Base-by-base conservation (phyloP, 805 yeast species). In the Trichomonascus vanleenenianus region DNA sequence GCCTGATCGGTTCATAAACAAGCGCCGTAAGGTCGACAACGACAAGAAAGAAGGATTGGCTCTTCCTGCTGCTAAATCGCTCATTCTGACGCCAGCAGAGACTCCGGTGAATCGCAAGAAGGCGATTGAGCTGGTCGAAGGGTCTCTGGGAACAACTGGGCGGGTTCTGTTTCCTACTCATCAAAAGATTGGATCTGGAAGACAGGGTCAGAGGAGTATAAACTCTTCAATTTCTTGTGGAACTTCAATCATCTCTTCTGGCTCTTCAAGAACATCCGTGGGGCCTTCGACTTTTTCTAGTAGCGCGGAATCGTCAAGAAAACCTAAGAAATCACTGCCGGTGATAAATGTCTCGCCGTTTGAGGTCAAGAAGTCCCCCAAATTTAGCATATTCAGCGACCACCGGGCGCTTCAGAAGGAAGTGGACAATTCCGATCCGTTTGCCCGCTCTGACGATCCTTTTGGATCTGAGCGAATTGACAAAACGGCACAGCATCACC, bases 151-250 rank as follows among this genome's bases (percentile, higher is more conserved):
- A 3, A 36, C 44, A 8, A 45, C 50, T 9, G 49, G 48, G 11
- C 49, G 61, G 27, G 48, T 53, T 2, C 42, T 58, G 34, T 54
- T 54, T 38, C 59, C 60, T 8, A 41, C 51, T 2, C 40, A 46
- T 9, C 50, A 59, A 4, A 43, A 39, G 19, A 42, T 45, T 18
- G 62, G 40, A 8, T 34, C 38, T n/a, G 38, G 38, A 34, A n/a
- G 38, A 16, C 12, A 8, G 12, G 38, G 20, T 5, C 16, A 34
- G 12, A 7, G 16, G 20, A n/a, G 16, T 9, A 32, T 32, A 6
- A 9, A 6, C 6, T 5, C 35, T 6, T 32, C 35, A 32, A 6
- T 10, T 4, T n/a, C 35, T 10, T n/a, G n/a, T n/a, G n/a, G n/a
- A n/a, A n/a, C n/a, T n/a, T n/a, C n/a, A n/a, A n/a, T n/a, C n/a